A percentile compares a stretch with the other conserved stretches of the same genome.
Evolutionary conservation across 345 rosid species (phyloP).

Genomic region (Sapria himalayana): DNA sequence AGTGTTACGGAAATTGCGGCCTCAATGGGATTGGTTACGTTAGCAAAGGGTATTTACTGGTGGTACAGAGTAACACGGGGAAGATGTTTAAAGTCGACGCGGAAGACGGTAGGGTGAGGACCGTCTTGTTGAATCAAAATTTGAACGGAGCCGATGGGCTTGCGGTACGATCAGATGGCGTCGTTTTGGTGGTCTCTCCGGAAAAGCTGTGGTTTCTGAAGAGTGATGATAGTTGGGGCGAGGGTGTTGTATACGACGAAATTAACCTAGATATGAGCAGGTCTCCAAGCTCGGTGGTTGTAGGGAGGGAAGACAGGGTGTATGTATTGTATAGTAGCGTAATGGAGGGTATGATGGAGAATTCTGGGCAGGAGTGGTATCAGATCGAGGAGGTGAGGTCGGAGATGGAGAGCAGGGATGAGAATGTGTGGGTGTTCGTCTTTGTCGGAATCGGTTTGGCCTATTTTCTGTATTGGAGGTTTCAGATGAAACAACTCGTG

Average conservation of each 20-base stretch:
- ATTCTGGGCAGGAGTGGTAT: constrained; percentile 18
- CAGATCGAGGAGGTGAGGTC: constrained; percentile 36
- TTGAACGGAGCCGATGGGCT: constrained; percentile 40
- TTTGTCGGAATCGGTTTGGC: constrained; percentile 57
- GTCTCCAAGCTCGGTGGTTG: constrained; percentile 32
- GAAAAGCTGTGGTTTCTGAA: constrained; percentile 45
- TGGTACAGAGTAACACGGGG: constrained; percentile 71
- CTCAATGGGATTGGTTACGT: constrained; percentile 54
- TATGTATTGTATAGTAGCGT: constrained; percentile 58
- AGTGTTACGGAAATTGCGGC: constrained; percentile 26
- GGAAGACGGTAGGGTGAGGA: constrained; percentile 42
- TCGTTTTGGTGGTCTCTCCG: constrained; percentile 37
- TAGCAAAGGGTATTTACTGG: constrained; percentile 62
- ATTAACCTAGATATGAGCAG: constrained; percentile 37
- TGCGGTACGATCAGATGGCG: constrained; percentile 42
- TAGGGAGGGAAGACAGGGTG: constrained; percentile 37
- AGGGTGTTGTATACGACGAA: constrained; percentile 55
- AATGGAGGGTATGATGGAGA: constrained; percentile 29
- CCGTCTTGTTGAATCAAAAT: constrained; percentile 26
- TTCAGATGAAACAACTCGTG: constrained; percentile 50
- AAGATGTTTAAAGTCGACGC: constrained; percentile 66
- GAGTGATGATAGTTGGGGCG: constrained; percentile 53
- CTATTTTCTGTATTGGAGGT: constrained; percentile 56
- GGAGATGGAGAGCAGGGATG: constrained; percentile 27
- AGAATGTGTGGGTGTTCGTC: constrained; percentile 40